A percentile compares a stretch with the other conserved stretches of the same genome.
phyloP scores from a whole-genome alignment of 202 grass and related monocot species.

The Schoenoplectus triqueter region DNA sequence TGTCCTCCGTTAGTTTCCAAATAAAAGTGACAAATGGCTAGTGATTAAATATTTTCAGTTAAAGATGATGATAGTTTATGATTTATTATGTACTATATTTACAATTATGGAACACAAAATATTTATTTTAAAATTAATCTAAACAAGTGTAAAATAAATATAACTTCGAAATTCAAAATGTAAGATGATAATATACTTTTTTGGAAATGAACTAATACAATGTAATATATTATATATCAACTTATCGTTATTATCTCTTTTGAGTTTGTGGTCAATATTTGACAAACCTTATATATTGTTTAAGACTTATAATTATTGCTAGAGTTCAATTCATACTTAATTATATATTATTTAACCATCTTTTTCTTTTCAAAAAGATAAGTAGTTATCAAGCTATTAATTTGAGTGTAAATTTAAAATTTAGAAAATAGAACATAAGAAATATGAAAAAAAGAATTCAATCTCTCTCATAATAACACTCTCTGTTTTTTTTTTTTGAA shows the following conservation, averaged over 20 bases:
- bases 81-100: neutral
- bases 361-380: no score
- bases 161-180: no score
- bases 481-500: no score
- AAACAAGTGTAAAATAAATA: neutral
- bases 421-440: no score
- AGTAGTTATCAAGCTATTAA: no score
- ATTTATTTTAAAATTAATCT: neutral
- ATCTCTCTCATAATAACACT: no score
- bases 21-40: neutral
- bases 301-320: neutral
- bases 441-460: no score
- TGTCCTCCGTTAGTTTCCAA: neutral
- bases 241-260: neutral
- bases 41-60: neutral
- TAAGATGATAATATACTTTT: neutral
- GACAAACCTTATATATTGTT: neutral
- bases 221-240: neutral
- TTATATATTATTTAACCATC: no score
- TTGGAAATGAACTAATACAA: neutral
- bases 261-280: neutral
- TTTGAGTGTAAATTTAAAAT: no score
- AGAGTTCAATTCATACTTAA: no score
- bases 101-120: neutral
- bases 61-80: neutral